These are phyloP conservation scores for Jacaranda mimosifolia DNA, from an alignment of 257 asterid genomes.

Conservation along the genomic window DNA sequence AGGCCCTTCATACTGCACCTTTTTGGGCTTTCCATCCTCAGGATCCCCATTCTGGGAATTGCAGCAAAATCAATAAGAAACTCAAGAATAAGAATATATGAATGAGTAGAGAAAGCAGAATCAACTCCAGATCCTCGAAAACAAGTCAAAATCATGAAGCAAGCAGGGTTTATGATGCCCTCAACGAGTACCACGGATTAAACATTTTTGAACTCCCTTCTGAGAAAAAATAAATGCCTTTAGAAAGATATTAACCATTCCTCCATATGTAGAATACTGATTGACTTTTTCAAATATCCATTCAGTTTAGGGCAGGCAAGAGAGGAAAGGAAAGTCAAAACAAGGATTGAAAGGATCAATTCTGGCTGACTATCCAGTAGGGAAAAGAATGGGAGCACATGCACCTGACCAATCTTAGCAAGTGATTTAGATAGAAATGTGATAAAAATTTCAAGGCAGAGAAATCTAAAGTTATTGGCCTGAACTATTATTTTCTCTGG, in stretches of 20 bases:
- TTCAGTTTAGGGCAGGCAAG: slow-evolving; percentile 4
- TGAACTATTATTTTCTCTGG: slow-evolving; percentile 8
- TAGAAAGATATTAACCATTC: slow-evolving; percentile 17
- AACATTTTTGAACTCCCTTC: slow-evolving; percentile 13
- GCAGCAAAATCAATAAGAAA: slow-evolving; percentile 29
- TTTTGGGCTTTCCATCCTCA: slow-evolving; percentile 91
- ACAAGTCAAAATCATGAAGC: slow-evolving; percentile 8
- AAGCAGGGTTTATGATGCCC: slow-evolving; percentile 20
- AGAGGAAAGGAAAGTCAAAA: slow-evolving; percentile 2
- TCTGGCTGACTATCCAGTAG: background rate
- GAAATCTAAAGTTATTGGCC: slow-evolving; percentile 15
- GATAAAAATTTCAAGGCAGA: slow-evolving; percentile 24
- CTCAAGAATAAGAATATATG: slow-evolving; percentile 8
- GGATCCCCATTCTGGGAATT: slow-evolving; percentile 74
- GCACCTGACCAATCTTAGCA: slow-evolving; percentile 18
- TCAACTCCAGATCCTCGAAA: slow-evolving; percentile 10
- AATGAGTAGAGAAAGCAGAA: slow-evolving; percentile 15
- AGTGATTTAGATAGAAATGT: background rate
- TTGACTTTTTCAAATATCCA: slow-evolving; percentile 25
- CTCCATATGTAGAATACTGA: slow-evolving; percentile 8
- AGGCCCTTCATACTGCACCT: slow-evolving; percentile 93
- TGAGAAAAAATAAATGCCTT: background rate
- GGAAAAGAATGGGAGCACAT: background rate
- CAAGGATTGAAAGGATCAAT: slow-evolving; percentile 17
- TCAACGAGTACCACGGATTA: slow-evolving; percentile 12